Conservation (phyloP, 202 grass and related monocot genomes). For the Cymbopogon flexuosus region DNA sequence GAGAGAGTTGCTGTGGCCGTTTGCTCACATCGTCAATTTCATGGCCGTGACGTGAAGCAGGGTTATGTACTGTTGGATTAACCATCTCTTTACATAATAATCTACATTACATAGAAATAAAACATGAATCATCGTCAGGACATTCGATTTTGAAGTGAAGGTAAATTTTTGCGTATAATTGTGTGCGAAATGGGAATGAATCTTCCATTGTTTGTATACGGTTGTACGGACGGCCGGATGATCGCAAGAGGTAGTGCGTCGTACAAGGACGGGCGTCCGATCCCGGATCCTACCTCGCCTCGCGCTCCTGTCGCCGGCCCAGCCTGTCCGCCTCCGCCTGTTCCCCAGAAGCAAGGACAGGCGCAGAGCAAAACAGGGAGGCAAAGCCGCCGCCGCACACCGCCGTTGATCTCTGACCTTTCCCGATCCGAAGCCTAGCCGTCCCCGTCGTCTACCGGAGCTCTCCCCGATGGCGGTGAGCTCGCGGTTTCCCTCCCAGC, state of each 20-base stretch:
- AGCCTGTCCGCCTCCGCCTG: background rate
- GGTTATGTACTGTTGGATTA: conserved; percentile 26
- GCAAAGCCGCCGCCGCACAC: background rate
- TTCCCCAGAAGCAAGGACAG: conserved; percentile 1
- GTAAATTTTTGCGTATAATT: background rate
- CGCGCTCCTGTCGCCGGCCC: background rate
- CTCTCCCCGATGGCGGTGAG: conserved; percentile 43
- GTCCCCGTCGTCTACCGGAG: background rate
- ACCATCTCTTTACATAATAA: conserved; percentile 4
- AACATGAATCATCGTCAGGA: background rate
- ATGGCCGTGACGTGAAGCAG: conserved; percentile 22
- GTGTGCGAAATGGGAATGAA: background rate
- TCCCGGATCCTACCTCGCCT: background rate
- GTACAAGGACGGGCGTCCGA: background rate
- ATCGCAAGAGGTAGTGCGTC: background rate
- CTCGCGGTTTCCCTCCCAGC: conserved; percentile 31
- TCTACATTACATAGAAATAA: too few species aligned
- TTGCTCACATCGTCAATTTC: conserved; percentile 6
- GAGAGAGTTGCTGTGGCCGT: background rate
- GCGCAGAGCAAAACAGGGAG: background rate
- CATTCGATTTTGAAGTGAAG: background rate
- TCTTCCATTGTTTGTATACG: background rate
- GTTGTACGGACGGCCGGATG: conserved; percentile 20
- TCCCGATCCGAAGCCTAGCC: background rate
- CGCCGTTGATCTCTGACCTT: conserved; percentile 9